Evolutionary conservation across 2,329 filamentous ascomycete genomes (phyloP).

Genomic region (Diaporthe ilicicola): DNA sequence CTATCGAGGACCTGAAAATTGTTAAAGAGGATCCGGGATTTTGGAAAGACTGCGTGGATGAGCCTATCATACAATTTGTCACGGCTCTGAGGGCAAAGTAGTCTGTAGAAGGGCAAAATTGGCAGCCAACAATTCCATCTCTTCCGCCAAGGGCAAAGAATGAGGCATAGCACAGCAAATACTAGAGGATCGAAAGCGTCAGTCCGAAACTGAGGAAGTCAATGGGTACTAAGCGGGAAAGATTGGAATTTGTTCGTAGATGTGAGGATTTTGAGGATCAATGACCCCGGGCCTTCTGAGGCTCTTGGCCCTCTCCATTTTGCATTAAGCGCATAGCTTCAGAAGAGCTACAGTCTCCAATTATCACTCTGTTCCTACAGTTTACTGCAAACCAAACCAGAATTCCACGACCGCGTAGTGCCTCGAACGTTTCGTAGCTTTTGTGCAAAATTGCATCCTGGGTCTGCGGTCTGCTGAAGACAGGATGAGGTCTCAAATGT

Average conservation of each 20-base stretch:
- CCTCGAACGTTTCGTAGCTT: no score
- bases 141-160: background rate
- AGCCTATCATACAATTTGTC: background rate
- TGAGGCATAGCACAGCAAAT: background rate
- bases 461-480: no score
- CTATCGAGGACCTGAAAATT: background rate
- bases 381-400: no score
- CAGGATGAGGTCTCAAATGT: no score
- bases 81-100: slow-evolving; percentile 5
- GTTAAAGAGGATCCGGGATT: background rate
- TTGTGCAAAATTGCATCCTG: no score
- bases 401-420: no score
- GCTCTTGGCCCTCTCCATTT: no score
- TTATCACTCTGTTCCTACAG: no score
- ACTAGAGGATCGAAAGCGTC: background rate
- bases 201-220: no score
- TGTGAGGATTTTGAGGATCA: background rate
- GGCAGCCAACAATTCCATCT: no score
- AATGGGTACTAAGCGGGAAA: background rate
- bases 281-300: background rate
- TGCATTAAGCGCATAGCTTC: no score
- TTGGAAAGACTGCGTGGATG: slow-evolving; percentile 10
- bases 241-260: background rate
- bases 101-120: background rate
- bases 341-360: no score